Percentiles rank a stretch among this genome's conserved stretches.
Conservation (phyloP, 805 yeast genomes). For the Ogataea minuta region DNA sequence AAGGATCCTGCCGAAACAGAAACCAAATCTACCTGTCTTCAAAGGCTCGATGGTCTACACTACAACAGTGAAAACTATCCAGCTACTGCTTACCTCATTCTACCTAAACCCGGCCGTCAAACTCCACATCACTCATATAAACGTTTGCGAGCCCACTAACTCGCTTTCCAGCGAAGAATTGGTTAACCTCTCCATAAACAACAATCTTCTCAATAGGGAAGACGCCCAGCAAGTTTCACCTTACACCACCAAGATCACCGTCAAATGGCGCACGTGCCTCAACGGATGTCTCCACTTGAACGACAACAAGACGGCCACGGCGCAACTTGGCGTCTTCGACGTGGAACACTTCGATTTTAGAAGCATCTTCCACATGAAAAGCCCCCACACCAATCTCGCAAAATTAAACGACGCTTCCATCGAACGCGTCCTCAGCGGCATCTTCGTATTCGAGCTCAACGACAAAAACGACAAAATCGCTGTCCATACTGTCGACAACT, state of each 20-base stretch:
- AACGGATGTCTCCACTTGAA: constrained; percentile 50
- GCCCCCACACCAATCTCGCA: constrained; percentile 2
- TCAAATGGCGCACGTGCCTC: constrained; percentile 58
- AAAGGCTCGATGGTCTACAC: constrained; percentile 56
- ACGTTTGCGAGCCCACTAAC: constrained; percentile 31
- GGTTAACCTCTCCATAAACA: constrained; percentile 27
- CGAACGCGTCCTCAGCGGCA: constrained; percentile 47
- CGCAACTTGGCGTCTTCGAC: constrained; percentile 28
- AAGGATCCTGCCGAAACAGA: constrained; percentile 55
- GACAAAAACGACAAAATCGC: constrained; percentile 50
- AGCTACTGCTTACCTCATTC: constrained; percentile 51
- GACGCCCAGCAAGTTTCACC: constrained; percentile 28
- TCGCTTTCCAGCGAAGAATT: constrained; percentile 27
- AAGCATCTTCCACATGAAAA: constrained; percentile 13
- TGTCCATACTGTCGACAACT: constrained; percentile 66
- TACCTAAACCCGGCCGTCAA: constrained; percentile 51
- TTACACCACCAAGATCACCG: constrained; percentile 46
- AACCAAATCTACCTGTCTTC: constrained; percentile 52
- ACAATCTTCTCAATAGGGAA: constrained; percentile 19
- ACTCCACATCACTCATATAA: constrained; percentile 49
- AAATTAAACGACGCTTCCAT: constrained; percentile 13
- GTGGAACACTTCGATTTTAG: constrained; percentile 21
- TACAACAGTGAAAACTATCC: constrained; percentile 55
- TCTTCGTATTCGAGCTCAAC: constrained; percentile 65
- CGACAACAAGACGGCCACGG: constrained; percentile 25